Evolutionary conservation across 2,329 filamentous ascomycete genomes (phyloP), one percentile per base, ranked within the genome.

Genomic region (Microascus cirrosus): DNA sequence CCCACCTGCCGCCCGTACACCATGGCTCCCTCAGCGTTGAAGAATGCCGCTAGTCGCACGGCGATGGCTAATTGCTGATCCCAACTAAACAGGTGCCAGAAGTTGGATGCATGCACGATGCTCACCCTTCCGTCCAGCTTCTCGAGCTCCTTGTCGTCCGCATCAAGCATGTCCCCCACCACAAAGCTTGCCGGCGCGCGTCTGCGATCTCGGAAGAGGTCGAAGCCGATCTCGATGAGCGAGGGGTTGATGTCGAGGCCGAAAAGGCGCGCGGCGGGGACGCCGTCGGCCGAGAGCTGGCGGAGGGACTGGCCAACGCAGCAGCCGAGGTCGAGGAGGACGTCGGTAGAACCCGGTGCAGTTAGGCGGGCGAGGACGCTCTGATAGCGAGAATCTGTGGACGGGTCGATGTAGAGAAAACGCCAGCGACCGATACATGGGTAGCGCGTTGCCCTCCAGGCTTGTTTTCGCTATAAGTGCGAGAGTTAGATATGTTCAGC

Each of bases 221-320:
- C 81, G 66, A 85, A 83, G 32, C 82, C 82, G n/a, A 81, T 67
- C 12, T 81, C 73, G 56, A 83, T 72, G 62, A 83, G 80, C n/a
- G 69, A 70, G 22, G 71, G 62, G 51, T 77, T 71, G 2, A 80
- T 61, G 60, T 83, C 80, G 3, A 72, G 70, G 20, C 77, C 80
- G 59, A 75, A 76, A n/a, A 83, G 66, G 53, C 75, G 73, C 18
- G 70, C 65, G 5, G 74, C 69, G 25, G 74, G 68, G 8, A 78
- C 78, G 22, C 80, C 80, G 59, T 81, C 77, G 55, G 70, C 68
- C 12, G 73, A 70, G 32, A 80, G 72, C 62, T 78, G 74, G n/a
- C 77, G 73, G 34, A 80, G 67, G 10, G 75, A 69, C 62, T 79
- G 77, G 18, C 77, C 78, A 42, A 81, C 68, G 59, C 77, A 75